Percentiles rank a stretch among this genome's conserved stretches.
These are phyloP conservation scores for Crepidotus variabilis DNA, from an alignment of 768 basidiomycete species.

Conservation along the genomic window DNA sequence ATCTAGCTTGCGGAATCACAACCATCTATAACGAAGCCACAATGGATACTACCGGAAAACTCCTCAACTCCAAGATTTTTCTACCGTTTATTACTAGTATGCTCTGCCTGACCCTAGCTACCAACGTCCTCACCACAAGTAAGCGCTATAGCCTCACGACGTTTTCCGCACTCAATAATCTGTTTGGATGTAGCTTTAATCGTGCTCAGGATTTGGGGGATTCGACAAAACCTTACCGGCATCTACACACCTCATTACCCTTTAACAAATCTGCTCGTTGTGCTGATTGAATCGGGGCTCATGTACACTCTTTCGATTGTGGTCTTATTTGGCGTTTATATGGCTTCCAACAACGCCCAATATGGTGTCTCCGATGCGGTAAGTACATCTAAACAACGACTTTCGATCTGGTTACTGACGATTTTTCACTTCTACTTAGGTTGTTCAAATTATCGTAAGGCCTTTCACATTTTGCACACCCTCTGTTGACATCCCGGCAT, in stretches of 20 bases:
- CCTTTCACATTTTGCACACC: neutral
- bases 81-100: slow-evolving; percentile 34
- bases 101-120: slow-evolving; percentile 31
- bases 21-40: slow-evolving; percentile 30
- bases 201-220: slow-evolving; percentile 31
- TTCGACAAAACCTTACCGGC: slow-evolving; percentile 23
- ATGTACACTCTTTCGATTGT: slow-evolving; percentile 33
- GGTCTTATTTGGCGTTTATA: slow-evolving; percentile 31
- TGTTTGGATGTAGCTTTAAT: slow-evolving; percentile 26
- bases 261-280: slow-evolving; percentile 23
- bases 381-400: slow-evolving; percentile 11
- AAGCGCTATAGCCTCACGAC: slow-evolving; percentile 4
- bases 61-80: slow-evolving; percentile 25
- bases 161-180: neutral
- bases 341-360: slow-evolving; percentile 31
- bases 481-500: neutral
- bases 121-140: slow-evolving; percentile 35
- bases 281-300: slow-evolving; percentile 36
- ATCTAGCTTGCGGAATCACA: slow-evolving; percentile 30
- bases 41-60: slow-evolving; percentile 18
- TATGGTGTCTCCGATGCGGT: slow-evolving; percentile 36
- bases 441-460: slow-evolving; percentile 39
- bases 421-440: slow-evolving; percentile 14
- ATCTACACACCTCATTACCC: slow-evolving; percentile 18
- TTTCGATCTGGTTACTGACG: neutral